Evolutionary conservation across 2,329 filamentous ascomycete species (phyloP).

Genomic region (Penicillium carneum): DNA sequence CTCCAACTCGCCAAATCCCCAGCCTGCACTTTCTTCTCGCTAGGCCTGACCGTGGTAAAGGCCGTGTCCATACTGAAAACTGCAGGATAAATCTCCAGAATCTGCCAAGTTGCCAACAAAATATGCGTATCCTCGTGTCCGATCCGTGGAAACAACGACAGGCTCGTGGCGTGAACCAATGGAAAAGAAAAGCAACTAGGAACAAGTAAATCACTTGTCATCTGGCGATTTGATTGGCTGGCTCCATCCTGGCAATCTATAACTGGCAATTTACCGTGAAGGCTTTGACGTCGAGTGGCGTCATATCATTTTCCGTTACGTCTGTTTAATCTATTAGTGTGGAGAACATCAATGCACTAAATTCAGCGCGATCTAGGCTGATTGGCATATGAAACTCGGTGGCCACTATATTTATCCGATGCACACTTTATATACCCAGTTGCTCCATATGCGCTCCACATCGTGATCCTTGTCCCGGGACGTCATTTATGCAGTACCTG

Average conservation of each 20-base stretch:
- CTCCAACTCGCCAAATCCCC: slow-evolving; percentile 23
- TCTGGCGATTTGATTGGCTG: not conserved
- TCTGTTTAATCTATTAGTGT: slow-evolving; percentile 38
- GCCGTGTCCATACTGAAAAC: slow-evolving; percentile 18
- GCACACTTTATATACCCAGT: slow-evolving; percentile 3
- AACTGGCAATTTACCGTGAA: not conserved
- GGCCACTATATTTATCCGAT: slow-evolving; percentile 1
- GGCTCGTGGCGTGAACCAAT: slow-evolving; percentile 21
- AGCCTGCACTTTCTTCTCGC: not conserved
- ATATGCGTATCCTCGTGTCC: not conserved
- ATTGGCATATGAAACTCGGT: slow-evolving; percentile 19
- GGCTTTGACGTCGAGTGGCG: slow-evolving; percentile 31
- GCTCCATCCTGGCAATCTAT: not conserved
- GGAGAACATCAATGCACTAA: slow-evolving; percentile 23
- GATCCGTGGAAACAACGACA: slow-evolving; percentile 29
- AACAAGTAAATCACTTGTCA: not conserved
- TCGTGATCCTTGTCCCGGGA: slow-evolving; percentile 20
- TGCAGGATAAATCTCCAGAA: not conserved
- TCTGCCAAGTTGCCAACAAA: not conserved
- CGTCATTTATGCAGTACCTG: slow-evolving; percentile 17
- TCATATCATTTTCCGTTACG: slow-evolving; percentile 32
- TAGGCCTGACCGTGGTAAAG: not conserved
- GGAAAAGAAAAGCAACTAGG: not conserved
- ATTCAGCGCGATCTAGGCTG: slow-evolving; percentile 9
- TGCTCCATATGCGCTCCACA: slow-evolving; percentile 23